Evolutionary conservation across 176 grass and related monocot species (phyloP).

Genomic region (Avena atlantica): DNA sequence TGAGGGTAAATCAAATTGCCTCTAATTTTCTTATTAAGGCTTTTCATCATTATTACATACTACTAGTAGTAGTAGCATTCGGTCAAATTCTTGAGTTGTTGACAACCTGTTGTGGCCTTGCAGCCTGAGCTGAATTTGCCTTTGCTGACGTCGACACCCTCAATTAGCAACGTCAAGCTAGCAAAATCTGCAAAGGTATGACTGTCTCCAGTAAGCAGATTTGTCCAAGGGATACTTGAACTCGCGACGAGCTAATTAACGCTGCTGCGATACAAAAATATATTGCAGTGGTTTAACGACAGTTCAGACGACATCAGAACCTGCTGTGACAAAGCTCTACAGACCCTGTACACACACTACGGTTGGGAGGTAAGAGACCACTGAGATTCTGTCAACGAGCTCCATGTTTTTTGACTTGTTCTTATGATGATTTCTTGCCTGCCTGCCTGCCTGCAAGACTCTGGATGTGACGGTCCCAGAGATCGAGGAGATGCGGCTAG

Average conservation of each 20-base stretch:
- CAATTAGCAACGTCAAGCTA: slow-evolving; percentile 77
- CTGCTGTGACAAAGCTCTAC: slow-evolving; percentile 83
- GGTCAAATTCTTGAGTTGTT: not conserved
- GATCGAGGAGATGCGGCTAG: slow-evolving; percentile 98
- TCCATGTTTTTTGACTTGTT: not conserved
- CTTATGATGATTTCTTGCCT: not conserved
- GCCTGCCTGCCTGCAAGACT: slow-evolving; percentile 52
- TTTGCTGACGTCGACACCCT: slow-evolving; percentile 55
- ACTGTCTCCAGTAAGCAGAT: not conserved
- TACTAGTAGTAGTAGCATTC: not conserved
- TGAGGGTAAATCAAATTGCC: slow-evolving; percentile 52
- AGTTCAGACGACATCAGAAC: slow-evolving; percentile 71
- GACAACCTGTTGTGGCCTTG: not conserved
- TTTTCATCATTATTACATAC: not conserved
- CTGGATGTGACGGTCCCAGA: slow-evolving; percentile 84
- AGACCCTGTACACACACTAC: slow-evolving; percentile 55
- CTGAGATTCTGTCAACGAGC: not conserved
- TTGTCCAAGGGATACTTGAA: not conserved
- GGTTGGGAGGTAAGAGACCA: slow-evolving; percentile 78
- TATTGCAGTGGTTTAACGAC: slow-evolving; percentile 92
- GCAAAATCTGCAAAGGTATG: slow-evolving; percentile 79
- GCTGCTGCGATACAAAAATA: not conserved
- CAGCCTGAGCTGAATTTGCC: slow-evolving; percentile 92
- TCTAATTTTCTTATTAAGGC: not conserved
- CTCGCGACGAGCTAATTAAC: not conserved